Evolutionary conservation across 2,329 filamentous ascomycete species (phyloP).

Genomic region (Neocucurbitaria cava): DNA sequence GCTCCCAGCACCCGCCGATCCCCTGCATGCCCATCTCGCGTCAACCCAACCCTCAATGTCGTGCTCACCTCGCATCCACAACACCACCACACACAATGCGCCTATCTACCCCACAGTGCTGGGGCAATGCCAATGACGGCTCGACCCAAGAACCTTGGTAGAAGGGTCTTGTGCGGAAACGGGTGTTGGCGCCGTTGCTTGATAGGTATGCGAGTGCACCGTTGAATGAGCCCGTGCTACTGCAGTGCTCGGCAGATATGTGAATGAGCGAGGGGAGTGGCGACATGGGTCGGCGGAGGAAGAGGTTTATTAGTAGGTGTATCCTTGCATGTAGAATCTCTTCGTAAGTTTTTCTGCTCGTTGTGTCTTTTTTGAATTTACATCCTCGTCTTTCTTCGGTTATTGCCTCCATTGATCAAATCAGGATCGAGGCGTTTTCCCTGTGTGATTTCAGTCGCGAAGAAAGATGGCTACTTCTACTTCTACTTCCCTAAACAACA

Average conservation of each 20-base stretch:
- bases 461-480: background rate
- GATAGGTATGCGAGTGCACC: slow-evolving; percentile 1
- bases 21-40: slow-evolving; percentile 12
- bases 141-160: slow-evolving; percentile 13
- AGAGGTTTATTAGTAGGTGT: background rate
- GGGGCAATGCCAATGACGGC: slow-evolving; percentile 24
- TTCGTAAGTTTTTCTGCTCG: background rate
- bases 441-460: no score
- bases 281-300: background rate
- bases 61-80: slow-evolving; percentile 14
- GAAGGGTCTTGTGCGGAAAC: background rate
- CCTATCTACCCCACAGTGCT: slow-evolving; percentile 10
- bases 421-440: no score
- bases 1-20: background rate
- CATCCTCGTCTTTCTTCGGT: no score
- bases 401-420: no score
- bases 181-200: slow-evolving; percentile 3
- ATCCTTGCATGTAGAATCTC: background rate
- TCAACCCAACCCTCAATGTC: slow-evolving; percentile 32
- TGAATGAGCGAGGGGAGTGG: background rate
- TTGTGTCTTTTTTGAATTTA: background rate
- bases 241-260: background rate
- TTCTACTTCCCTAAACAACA: slow-evolving; percentile 11
- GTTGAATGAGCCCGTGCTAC: background rate
- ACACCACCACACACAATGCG: slow-evolving; percentile 5